A percentile compares a stretch with the other conserved stretches of the same genome.
Conservation (phyloP, 345 rosid species). For the Corchorus capsularis region DNA sequence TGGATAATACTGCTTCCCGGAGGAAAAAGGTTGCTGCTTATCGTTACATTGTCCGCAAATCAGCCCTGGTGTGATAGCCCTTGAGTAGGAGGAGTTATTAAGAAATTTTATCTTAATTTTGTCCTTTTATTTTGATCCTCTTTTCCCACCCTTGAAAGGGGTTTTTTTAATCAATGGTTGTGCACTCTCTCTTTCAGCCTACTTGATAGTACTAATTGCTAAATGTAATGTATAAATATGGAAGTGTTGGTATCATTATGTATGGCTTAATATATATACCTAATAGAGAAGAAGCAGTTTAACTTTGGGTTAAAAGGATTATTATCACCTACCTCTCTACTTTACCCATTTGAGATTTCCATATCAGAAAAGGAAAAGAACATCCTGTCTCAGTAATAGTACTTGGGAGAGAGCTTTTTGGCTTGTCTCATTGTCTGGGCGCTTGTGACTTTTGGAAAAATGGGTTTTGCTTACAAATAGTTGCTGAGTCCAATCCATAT, state of each 20-base stretch:
- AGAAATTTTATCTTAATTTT: background rate
- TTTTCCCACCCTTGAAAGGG: background rate
- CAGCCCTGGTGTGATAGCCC: constrained; percentile 31
- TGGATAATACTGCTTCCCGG: constrained; percentile 79
- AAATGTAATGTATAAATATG: constrained; percentile 30
- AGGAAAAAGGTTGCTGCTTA: constrained; percentile 91
- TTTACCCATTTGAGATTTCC: background rate
- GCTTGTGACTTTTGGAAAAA: background rate
- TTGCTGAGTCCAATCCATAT: background rate
- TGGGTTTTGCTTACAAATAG: background rate
- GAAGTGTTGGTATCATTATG: background rate
- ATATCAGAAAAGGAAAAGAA: background rate
- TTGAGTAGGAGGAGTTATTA: constrained; percentile 15
- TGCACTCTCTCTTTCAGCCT: constrained; percentile 23
- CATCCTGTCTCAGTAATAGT: background rate
- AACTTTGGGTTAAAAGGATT: background rate
- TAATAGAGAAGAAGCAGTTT: background rate
- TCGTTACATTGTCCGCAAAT: constrained; percentile 83
- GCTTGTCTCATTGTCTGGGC: background rate
- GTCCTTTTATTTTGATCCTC: background rate
- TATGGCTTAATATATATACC: background rate
- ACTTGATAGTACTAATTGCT: background rate
- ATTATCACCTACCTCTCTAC: background rate
- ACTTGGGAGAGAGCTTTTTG: background rate
- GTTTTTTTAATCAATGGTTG: constrained; percentile 18